Percentiles rank a stretch among this genome's conserved stretches.
Evolutionary conservation across 2,329 filamentous ascomycete genomes (phyloP).

Genomic region (Epichloe uncinata): DNA sequence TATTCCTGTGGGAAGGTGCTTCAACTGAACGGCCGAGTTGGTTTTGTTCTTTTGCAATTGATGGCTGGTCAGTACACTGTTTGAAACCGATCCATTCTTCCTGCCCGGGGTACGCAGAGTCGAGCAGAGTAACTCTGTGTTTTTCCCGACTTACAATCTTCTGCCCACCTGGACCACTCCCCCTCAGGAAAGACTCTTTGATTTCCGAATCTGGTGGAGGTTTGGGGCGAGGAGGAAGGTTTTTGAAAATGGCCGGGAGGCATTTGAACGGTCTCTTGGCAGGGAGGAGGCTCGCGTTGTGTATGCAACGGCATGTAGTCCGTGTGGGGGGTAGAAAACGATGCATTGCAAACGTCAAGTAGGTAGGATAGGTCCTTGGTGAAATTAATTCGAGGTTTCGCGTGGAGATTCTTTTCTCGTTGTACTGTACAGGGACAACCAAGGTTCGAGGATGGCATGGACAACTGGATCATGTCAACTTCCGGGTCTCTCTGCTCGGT

Average conservation of each 20-base stretch:
- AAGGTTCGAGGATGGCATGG: too few species aligned
- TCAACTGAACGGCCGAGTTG: conserved; percentile 83
- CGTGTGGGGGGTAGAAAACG: neutral
- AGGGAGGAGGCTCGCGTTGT: neutral
- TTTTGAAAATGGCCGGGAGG: conserved; percentile 22
- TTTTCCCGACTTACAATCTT: conserved; percentile 58
- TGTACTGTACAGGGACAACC: too few species aligned
- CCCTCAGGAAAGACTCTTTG: conserved; percentile 76
- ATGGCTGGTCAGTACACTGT: neutral
- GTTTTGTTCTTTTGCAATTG: conserved; percentile 66
- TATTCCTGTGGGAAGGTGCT: conserved; percentile 77
- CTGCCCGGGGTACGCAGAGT: too few species aligned
- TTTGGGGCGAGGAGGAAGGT: conserved; percentile 61
- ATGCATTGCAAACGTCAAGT: neutral
- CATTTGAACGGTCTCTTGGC: conserved; percentile 17
- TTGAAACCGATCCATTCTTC: too few species aligned
- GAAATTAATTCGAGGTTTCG: neutral
- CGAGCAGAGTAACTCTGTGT: neutral
- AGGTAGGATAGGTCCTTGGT: neutral
- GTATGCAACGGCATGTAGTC: neutral
- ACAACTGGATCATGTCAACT: too few species aligned
- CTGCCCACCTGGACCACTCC: conserved; percentile 84
- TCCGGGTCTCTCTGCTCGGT: too few species aligned
- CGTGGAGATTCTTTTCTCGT: neutral
- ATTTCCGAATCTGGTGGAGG: conserved; percentile 67